Base-by-base conservation (phyloP, 2,329 filamentous ascomycete genomes). In the Fusarium sp. region DNA sequence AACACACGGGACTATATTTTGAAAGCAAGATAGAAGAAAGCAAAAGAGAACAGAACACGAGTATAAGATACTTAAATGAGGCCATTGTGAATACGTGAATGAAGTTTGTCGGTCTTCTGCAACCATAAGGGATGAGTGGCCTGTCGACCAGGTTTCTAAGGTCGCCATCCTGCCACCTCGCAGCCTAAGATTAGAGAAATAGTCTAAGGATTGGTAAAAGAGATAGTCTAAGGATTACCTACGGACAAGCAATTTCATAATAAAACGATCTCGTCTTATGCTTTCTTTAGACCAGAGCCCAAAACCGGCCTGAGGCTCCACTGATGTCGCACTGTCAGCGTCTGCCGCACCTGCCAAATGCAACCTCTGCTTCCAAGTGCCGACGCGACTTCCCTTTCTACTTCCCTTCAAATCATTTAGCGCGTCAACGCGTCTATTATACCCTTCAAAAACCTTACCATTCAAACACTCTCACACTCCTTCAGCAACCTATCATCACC, bases 41-140 rank as follows among this genome's bases (percentile, higher is more conserved):
- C n/a, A 4, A 10, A 37, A n/a, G 11, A 37, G 18, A 37, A n/a
- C 2, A 11, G 4, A 2, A 4, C 5, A 28, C 4, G 2, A 28
- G 28, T 28, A 1, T 13, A 28, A 28, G 2, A 28, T 28, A 2
- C 0, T 37, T 7, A 2, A n/a, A 3, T n/a, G 11, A 37, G 12
- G 10, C 3, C 6, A 7, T 2, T 12, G 34, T 37, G 34, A n/a
- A 7, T 37, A n/a, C 3, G 6, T 37, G 18, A 37, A 12, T 37
- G 34, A 37, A 37, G 34, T 6, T n/a, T 7, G 10, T 37, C 18
- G 0, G 34, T 12, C 34, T n/a, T 4, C 10, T n/a, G 5, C 18
- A 37, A 6, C 10, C 34, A 37, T 11, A n/a, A n/a, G 10, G 18
- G 12, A 37, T 12, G 10, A 37, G 18, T n/a, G 18, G 18, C 34